Base-by-base conservation (phyloP, 768 basidiomycete genomes). In the Cyathus striatus region DNA sequence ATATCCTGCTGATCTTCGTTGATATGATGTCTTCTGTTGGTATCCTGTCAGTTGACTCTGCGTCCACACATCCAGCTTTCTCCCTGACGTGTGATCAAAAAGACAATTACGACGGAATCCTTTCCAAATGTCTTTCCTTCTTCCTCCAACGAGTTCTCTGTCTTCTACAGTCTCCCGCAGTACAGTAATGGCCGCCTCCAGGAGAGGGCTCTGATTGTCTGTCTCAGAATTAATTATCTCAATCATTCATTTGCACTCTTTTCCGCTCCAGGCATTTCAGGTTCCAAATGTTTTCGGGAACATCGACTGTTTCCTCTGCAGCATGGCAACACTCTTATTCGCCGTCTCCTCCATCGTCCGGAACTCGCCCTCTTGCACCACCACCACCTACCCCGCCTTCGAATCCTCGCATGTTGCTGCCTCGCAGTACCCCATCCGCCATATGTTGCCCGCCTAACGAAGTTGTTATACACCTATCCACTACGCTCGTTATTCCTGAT, bases 381-480 rank as follows among this genome's bases (percentile, higher is more conserved):
- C 48, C 49, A 35, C 35, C 41, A 34, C 30, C 40, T 35, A 38
- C 49, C 42, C 25, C 42, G 44, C 24, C 47, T 50, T 41, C 32
- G 41, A 20, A 50, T 58, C 30, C 49, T 43, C 47, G 41, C 16
- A 38, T 50, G 42, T 52, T 64, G 18, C 59, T 59, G 25, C 64
- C 68, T 47, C 64, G 60, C 33, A 46, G 51, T 30, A 68, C 66
- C 23, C 57, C 63, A 49, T 18, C 62, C 3, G 56, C 65, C 7
- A 52, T 62, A 33, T 57, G 58, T 43, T 68, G 65, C 49, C 50
- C 59, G 18, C 62, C 69, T 22, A 70, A 68, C 49, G 59, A 67
- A 51, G 72, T 78, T 35, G 65, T 77, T 27, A 61, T 80, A 46
- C 59, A 74, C 40, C 64, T 81, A 18, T 60, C 70, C 3, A 80